These are phyloP conservation scores for Tolypocladium pustulatum DNA, from an alignment of 2,329 filamentous ascomycete genomes.

Conservation along the genomic window DNA sequence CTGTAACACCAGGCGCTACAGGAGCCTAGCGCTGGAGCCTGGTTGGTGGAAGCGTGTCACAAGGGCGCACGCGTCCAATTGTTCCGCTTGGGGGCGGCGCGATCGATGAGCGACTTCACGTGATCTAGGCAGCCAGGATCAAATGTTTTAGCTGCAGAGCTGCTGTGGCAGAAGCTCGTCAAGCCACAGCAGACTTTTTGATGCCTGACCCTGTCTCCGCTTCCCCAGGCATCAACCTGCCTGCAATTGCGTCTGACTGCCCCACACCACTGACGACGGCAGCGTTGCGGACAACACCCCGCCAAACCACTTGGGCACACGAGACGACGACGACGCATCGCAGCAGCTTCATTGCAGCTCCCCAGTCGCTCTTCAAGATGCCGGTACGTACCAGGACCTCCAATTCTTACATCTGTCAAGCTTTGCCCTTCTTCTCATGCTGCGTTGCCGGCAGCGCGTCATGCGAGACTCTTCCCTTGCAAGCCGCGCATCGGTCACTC, in stretches of 20 bases:
- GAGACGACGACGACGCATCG: background rate
- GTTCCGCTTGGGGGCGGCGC: conserved; percentile 11
- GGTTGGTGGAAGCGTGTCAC: conserved; percentile 4
- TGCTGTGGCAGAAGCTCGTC: background rate
- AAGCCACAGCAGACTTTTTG: background rate
- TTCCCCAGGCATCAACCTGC: background rate
- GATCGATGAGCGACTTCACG: conserved; percentile 25
- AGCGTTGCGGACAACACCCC: background rate
- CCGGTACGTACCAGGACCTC: conserved; percentile 25
- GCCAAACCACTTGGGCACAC: background rate
- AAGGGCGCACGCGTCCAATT: conserved; percentile 11
- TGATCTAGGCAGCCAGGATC: conserved; percentile 24
- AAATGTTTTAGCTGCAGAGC: background rate
- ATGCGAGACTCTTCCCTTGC: background rate
- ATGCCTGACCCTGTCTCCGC: background rate
- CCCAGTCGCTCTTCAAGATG: conserved; percentile 27
- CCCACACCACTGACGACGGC: background rate
- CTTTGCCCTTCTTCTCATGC: background rate
- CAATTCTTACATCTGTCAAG: background rate
- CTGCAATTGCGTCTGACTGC: background rate
- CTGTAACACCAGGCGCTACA: background rate
- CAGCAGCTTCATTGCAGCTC: conserved; percentile 11
- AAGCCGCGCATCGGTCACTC: background rate
- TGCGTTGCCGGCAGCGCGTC: background rate
- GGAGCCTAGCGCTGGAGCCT: background rate